A percentile compares a stretch with the other conserved stretches of the same genome.
Evolutionary conservation across 495 filamentous ascomycete species (phyloP).

Genomic region (Podospora sp.): DNA sequence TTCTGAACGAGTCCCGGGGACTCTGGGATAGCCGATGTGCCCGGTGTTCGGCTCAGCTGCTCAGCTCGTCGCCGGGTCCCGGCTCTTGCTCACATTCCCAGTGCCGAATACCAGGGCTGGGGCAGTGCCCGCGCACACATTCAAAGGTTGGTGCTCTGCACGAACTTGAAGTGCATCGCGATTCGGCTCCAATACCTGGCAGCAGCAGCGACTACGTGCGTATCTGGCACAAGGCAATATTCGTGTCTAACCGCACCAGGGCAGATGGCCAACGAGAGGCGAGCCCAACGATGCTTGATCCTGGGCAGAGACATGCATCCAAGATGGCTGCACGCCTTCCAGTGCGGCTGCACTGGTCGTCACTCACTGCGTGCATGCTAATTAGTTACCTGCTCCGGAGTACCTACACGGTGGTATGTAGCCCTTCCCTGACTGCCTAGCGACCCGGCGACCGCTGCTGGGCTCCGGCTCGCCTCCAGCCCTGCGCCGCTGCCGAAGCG

Average conservation of each 20-base stretch:
- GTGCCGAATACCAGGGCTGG: neutral
- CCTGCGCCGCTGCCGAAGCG: slow-evolving; percentile 11
- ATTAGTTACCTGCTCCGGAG: neutral
- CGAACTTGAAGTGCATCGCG: slow-evolving; percentile 4
- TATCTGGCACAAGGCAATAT: slow-evolving; percentile 35
- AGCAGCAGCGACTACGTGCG: slow-evolving; percentile 35
- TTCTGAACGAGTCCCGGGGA: neutral
- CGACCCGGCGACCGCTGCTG: neutral
- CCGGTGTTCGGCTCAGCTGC: neutral
- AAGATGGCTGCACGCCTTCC: slow-evolving; percentile 22
- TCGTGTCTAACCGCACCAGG: slow-evolving; percentile 36
- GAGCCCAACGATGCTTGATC: slow-evolving; percentile 17
- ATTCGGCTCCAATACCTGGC: slow-evolving; percentile 19
- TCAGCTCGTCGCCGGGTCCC: neutral
- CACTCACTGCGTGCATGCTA: neutral
- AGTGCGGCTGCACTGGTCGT: slow-evolving; percentile 14
- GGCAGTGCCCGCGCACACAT: neutral
- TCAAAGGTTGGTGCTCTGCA: neutral
- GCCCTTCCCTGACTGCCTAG: slow-evolving; percentile 5
- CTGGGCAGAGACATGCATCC: slow-evolving; percentile 28
- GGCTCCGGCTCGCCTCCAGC: slow-evolving; percentile 5
- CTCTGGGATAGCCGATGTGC: neutral
- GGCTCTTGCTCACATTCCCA: neutral
- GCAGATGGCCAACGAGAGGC: slow-evolving; percentile 13
- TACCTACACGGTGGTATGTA: neutral